Base-by-base conservation (phyloP, 805 yeast species). In the Metschnikowia lochheadii region DNA sequence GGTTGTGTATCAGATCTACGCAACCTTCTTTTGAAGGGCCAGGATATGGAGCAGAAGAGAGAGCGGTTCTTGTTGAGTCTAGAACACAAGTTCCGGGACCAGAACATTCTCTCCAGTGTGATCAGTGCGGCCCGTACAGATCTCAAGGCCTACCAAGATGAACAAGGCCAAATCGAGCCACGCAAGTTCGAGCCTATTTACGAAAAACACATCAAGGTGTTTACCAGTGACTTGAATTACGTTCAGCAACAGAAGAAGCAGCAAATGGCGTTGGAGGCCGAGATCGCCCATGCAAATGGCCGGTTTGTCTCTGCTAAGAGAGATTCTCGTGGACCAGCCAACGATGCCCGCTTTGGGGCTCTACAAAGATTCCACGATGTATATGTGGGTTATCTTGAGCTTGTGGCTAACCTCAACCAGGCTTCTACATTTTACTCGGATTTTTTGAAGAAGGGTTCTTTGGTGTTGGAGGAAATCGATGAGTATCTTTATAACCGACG, bases 391-490 rank as follows among this genome's bases (percentile, higher is more conserved):
- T 85, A 73, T 58, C 64, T 75, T 29, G 88, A 85, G 57, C 73
- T 88, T 2, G 64, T 76, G 15, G 69, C 74, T 5, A 85, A 87
- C 60, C 63, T 89, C 26, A 76, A 76, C 31, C 87, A 85, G 57
- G 97, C 96, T 0, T 59, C 79, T 0, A 75, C 76, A 48, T 90
- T 90, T 62, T 91, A 91, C 68, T 74, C 74, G 36, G 85, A 83
- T 48, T 79, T 88, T 53, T 67, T 76, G 31, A 64, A 64, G 7
- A 78, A 78, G 47, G 75, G 80, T 5, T 67, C 70, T 29, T 65
- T 58, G 2, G 75, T 83, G 18, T 59, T 77, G 38, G 65, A 66
- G 13, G 81, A 78, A 38, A 76, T 84, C 54, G 81, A 79, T 53
- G 67, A 69, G 14, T 85, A 70, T 62, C 77, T 81, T n/a, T 67